These are phyloP conservation scores for Komagataella populi DNA, from an alignment of 805 yeast genomes.

Conservation along the genomic window DNA sequence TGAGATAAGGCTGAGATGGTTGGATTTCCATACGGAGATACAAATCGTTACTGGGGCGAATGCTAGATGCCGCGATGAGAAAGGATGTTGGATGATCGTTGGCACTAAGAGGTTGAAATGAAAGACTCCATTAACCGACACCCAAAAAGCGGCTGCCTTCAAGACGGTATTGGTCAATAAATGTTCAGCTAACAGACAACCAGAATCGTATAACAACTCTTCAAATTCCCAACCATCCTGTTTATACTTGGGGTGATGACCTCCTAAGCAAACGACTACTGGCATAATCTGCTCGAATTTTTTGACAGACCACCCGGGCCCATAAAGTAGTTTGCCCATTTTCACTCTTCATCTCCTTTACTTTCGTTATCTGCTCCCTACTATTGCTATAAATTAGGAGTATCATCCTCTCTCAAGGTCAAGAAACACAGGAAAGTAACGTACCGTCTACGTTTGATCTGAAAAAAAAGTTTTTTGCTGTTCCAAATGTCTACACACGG, in stretches of 20 bases:
- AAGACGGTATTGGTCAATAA: too few relatives aligned
- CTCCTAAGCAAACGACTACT: not conserved
- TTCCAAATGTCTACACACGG: slow-evolving; percentile 10
- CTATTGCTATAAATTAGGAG: not conserved
- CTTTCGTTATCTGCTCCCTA: not conserved
- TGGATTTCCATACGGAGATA: not conserved
- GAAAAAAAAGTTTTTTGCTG: not conserved
- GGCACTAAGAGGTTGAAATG: not conserved
- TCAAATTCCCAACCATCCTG: not conserved
- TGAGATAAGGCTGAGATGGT: not conserved
- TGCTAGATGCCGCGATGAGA: not conserved
- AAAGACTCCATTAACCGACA: not conserved
- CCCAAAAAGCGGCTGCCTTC: too few relatives aligned
- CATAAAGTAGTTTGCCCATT: not conserved
- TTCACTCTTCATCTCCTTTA: not conserved
- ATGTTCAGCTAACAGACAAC: not conserved
- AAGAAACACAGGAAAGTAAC: not conserved
- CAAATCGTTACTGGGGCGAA: too few relatives aligned
- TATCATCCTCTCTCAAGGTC: not conserved
- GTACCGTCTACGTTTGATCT: not conserved
- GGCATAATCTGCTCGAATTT: not conserved
- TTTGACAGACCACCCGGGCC: not conserved
- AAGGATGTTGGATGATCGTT: not conserved
- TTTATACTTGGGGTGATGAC: not conserved
- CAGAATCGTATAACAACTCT: not conserved